Evolutionary conservation across 495 filamentous ascomycete genomes (phyloP).

Genomic region (Neurospora terricola): DNA sequence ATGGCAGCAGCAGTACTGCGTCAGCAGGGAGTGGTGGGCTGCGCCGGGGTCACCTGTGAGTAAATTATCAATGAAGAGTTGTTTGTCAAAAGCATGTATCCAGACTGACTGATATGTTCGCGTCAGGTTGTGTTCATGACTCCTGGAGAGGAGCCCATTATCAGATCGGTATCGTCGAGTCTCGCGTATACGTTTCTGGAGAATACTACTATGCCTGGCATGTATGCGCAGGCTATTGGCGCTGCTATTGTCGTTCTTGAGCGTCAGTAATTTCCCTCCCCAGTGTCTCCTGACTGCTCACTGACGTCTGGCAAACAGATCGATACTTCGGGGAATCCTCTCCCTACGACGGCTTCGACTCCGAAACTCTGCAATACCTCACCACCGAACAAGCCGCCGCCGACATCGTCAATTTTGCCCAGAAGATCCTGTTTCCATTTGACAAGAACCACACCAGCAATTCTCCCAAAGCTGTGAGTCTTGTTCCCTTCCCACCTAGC

Average conservation of each 20-base stretch:
- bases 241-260: conserved; percentile 49
- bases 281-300: neutral
- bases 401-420: conserved; percentile 53
- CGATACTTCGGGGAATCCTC: conserved; percentile 53
- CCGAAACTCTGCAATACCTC: conserved; percentile 49
- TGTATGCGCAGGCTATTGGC: conserved; percentile 42
- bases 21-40: conserved; percentile 12
- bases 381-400: conserved; percentile 50
- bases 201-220: conserved; percentile 40
- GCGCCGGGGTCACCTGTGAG: conserved; percentile 14
- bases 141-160: conserved; percentile 44
- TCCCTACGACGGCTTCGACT: conserved; percentile 44
- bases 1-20: conserved; percentile 18
- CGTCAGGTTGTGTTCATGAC: conserved; percentile 44
- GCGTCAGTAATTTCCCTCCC: conserved; percentile 25
- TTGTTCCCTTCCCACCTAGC: too few species aligned
- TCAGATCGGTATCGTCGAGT: conserved; percentile 23
- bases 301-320: conserved; percentile 20
- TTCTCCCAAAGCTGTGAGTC: too few species aligned
- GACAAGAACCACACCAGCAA: conserved; percentile 35
- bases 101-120: neutral
- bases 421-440: conserved; percentile 47
- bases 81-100: neutral
- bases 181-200: conserved; percentile 33
- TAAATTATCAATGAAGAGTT: too few species aligned